A percentile compares a stretch with the other conserved stretches of the same genome.
Evolutionary conservation across 2,329 filamentous ascomycete species (phyloP).

Genomic region (Beauveria pseudobassiana): DNA sequence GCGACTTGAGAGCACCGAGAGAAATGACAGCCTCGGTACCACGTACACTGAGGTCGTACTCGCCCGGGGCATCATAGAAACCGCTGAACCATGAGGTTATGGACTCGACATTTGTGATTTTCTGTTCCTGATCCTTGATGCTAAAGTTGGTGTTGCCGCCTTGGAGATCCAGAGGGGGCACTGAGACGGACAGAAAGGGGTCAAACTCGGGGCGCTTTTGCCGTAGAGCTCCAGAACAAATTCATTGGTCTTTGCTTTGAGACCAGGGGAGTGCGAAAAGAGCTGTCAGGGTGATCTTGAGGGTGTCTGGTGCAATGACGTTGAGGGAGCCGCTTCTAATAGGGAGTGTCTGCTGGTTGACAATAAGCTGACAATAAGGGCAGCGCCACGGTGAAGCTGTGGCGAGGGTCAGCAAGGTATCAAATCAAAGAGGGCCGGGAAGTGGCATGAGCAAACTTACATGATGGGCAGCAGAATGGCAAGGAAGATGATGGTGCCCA

Average conservation of each 20-base stretch:
- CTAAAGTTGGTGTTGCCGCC: conserved; percentile 30
- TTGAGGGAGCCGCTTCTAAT: conserved; percentile 29
- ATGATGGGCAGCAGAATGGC: conserved; percentile 12
- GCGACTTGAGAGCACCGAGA: conserved; percentile 32
- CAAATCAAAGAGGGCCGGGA: not conserved
- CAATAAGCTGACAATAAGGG: conserved; percentile 39
- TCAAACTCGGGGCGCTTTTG: conserved; percentile 24
- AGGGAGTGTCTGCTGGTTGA: conserved; percentile 33
- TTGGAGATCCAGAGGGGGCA: conserved; percentile 26
- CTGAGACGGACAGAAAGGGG: conserved; percentile 17
- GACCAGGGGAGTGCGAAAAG: conserved; percentile 26
- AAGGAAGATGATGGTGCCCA: conserved; percentile 23
- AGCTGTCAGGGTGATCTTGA: conserved; percentile 31
- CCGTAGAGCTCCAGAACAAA: conserved; percentile 34
- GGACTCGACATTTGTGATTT: conserved; percentile 31
- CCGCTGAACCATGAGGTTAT: conserved; percentile 31
- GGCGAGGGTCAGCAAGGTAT: not conserved
- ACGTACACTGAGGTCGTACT: conserved; percentile 29
- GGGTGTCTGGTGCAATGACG: conserved; percentile 23
- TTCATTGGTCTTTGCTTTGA: conserved; percentile 30
- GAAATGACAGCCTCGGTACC: conserved; percentile 28
- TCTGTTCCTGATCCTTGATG: conserved; percentile 27
- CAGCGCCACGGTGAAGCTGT: conserved; percentile 38
- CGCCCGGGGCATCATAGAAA: conserved; percentile 29
- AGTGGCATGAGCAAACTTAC: not conserved